A percentile compares a stretch with the other conserved stretches of the same genome.
phyloP scores from a whole-genome alignment of 2,329 filamentous ascomycete genomes.

The Cyanodermella asteris region DNA sequence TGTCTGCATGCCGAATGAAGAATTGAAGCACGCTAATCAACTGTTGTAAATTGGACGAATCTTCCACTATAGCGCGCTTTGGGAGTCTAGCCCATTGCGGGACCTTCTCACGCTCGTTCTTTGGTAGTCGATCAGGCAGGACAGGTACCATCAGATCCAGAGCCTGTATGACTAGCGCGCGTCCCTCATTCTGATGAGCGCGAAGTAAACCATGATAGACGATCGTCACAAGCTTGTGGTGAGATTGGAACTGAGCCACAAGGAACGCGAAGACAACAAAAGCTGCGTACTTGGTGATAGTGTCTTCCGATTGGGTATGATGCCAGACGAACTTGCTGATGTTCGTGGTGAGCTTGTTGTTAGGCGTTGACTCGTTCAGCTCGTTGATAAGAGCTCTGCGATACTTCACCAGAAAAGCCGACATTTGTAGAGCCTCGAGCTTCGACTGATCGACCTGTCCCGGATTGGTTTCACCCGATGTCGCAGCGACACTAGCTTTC shows the following conservation, averaged over 20 bases:
- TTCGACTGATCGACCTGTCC: slow-evolving; percentile 83
- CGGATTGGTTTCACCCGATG: slow-evolving; percentile 61
- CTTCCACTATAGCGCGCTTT: slow-evolving; percentile 75
- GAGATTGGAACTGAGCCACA: slow-evolving; percentile 90
- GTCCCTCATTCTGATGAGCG: slow-evolving; percentile 86
- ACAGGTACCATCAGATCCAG: slow-evolving; percentile 90
- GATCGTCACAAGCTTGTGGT: slow-evolving; percentile 83
- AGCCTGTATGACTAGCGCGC: slow-evolving; percentile 78
- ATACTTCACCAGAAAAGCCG: slow-evolving; percentile 87
- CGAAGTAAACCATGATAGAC: slow-evolving; percentile 82
- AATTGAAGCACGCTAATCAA: slow-evolving; percentile 97
- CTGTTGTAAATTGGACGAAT: slow-evolving; percentile 85
- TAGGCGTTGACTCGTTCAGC: slow-evolving; percentile 60
- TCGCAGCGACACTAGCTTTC: slow-evolving; percentile 68
- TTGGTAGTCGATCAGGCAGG: slow-evolving; percentile 56
- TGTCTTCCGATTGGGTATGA: slow-evolving; percentile 92
- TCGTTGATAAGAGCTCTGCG: slow-evolving; percentile 75
- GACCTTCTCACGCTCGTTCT: slow-evolving; percentile 38
- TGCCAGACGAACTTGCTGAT: slow-evolving; percentile 99
- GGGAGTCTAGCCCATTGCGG: slow-evolving; percentile 80
- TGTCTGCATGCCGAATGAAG: slow-evolving; percentile 68
- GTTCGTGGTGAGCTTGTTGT: slow-evolving; percentile 85
- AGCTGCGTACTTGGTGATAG: slow-evolving; percentile 96
- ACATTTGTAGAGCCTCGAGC: slow-evolving; percentile 88
- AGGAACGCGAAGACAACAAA: slow-evolving; percentile 97